phyloP scores from a whole-genome alignment of 2,329 filamentous ascomycete species.

The Fusarium subglutinans region DNA sequence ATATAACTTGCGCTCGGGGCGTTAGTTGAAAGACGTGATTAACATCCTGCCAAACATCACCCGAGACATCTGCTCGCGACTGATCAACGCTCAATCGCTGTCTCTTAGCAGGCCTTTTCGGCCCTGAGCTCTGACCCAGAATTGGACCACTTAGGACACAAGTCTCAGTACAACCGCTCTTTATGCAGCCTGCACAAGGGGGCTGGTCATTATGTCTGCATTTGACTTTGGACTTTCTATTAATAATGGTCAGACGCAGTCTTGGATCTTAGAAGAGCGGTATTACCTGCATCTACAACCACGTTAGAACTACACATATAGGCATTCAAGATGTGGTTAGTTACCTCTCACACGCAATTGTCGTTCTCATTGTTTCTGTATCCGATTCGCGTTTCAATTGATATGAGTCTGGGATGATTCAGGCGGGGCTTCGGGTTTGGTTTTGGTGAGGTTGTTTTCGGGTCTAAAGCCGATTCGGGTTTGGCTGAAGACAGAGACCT shows the following conservation, averaged over 20 bases:
- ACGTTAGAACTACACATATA: neutral
- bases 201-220: constrained; percentile 38
- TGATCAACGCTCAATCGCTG: constrained; percentile 1
- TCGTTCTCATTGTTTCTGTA: constrained; percentile 31
- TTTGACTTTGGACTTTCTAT: constrained; percentile 40
- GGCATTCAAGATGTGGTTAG: accelerated
- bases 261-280: too few species aligned
- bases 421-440: constrained; percentile 27
- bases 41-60: neutral
- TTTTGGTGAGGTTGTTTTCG: neutral
- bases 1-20: neutral
- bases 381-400: neutral
- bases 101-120: constrained; percentile 13
- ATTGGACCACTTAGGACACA: constrained; percentile 34
- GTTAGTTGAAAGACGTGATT: constrained; percentile 10
- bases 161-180: constrained; percentile 20
- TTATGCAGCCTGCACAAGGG: constrained; percentile 37
- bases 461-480: constrained; percentile 29
- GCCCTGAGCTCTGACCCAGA: neutral
- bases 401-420: neutral
- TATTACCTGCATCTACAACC: constrained; percentile 36
- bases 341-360: constrained; percentile 40
- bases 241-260: neutral
- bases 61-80: neutral
- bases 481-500: neutral